These are phyloP conservation scores for Trypanosoma brucei DNA, from an alignment of 208 protist species.

Conservation along the genomic window DNA sequence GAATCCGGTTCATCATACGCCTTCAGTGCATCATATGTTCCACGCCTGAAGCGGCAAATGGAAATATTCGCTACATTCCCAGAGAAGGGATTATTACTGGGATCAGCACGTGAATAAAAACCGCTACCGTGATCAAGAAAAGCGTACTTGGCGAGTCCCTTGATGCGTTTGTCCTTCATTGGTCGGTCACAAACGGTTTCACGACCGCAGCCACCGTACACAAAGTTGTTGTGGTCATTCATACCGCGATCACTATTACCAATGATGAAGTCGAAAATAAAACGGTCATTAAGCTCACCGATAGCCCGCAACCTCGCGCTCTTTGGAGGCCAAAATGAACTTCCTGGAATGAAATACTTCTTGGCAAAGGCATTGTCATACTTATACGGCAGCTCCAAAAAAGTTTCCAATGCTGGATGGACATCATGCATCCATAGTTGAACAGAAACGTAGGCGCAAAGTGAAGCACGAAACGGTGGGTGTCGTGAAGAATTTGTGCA, in stretches of 20 bases:
- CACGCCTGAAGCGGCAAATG: slow-evolving; percentile 69
- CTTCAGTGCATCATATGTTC: slow-evolving; percentile 43
- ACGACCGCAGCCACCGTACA: slow-evolving; percentile 74
- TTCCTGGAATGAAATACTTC: slow-evolving; percentile 72
- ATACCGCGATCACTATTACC: slow-evolving; percentile 78
- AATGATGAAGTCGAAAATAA: slow-evolving; percentile 85
- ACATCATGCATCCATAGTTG: slow-evolving; percentile 88
- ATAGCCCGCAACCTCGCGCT: slow-evolving; percentile 51
- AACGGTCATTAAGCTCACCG: slow-evolving; percentile 68
- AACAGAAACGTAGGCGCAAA: slow-evolving; percentile 57
- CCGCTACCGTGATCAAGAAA: slow-evolving; percentile 83
- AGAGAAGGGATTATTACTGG: slow-evolving; percentile 55
- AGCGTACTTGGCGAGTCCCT: slow-evolving; percentile 71
- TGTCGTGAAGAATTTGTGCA: slow-evolving; percentile 35
- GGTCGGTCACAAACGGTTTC: slow-evolving; percentile 42
- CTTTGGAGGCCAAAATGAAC: slow-evolving; percentile 49
- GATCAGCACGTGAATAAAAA: slow-evolving; percentile 77
- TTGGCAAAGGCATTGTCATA: slow-evolving; percentile 44
- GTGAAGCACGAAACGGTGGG: not conserved
- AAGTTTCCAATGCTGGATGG: slow-evolving; percentile 56
- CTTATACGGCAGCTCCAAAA: slow-evolving; percentile 63
- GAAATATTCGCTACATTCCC: slow-evolving; percentile 40
- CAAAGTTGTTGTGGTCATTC: slow-evolving; percentile 87
- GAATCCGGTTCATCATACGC: slow-evolving; percentile 14
- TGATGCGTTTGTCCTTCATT: slow-evolving; percentile 27